A percentile compares a stretch with the other conserved stretches of the same genome.
Evolutionary conservation across 2,329 filamentous ascomycete species (phyloP).

Genomic region (Parascedosporium putredinis): DNA sequence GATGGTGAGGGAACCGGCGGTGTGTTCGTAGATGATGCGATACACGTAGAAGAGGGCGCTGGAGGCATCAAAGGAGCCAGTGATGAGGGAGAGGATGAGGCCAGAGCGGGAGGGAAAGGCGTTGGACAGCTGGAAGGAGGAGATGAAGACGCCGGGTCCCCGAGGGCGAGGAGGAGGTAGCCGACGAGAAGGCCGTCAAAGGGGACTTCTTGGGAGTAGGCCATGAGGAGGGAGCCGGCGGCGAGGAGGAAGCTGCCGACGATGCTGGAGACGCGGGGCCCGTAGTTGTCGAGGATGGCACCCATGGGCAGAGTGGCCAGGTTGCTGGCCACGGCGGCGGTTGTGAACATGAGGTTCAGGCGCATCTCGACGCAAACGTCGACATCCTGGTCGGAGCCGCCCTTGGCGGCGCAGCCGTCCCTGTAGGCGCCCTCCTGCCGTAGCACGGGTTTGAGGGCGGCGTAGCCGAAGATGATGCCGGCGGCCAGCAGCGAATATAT

Average conservation of each 20-base stretch:
- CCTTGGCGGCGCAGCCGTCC: slow-evolving; percentile 41
- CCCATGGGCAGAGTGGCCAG: slow-evolving; percentile 78
- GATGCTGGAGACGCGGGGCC: slow-evolving; percentile 65
- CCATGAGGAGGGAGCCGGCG: slow-evolving; percentile 62
- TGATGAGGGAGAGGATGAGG: slow-evolving; percentile 68
- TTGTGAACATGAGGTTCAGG: slow-evolving; percentile 87
- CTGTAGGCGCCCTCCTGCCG: slow-evolving; percentile 63
- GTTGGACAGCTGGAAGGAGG: slow-evolving; percentile 76
- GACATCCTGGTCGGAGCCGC: slow-evolving; percentile 14
- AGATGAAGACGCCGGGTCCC: slow-evolving; percentile 72
- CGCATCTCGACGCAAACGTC: slow-evolving; percentile 44
- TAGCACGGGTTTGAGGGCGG: slow-evolving; percentile 72
- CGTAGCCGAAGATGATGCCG: slow-evolving; percentile 75
- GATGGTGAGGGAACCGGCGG: slow-evolving; percentile 44
- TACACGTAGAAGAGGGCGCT: slow-evolving; percentile 70
- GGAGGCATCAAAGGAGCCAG: slow-evolving; percentile 74
- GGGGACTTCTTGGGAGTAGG: slow-evolving; percentile 50
- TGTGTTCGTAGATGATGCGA: slow-evolving; percentile 56
- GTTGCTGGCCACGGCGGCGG: slow-evolving; percentile 80
- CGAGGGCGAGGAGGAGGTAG: slow-evolving; percentile 67
- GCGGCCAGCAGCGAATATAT: slow-evolving; percentile 32
- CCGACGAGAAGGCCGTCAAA: slow-evolving; percentile 68
- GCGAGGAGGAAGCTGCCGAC: slow-evolving; percentile 60
- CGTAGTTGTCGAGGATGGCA: slow-evolving; percentile 72
- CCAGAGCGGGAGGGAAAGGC: slow-evolving; percentile 69